Conservation (phyloP, 83 land plant genomes). For the Larix sibirica region DNA sequence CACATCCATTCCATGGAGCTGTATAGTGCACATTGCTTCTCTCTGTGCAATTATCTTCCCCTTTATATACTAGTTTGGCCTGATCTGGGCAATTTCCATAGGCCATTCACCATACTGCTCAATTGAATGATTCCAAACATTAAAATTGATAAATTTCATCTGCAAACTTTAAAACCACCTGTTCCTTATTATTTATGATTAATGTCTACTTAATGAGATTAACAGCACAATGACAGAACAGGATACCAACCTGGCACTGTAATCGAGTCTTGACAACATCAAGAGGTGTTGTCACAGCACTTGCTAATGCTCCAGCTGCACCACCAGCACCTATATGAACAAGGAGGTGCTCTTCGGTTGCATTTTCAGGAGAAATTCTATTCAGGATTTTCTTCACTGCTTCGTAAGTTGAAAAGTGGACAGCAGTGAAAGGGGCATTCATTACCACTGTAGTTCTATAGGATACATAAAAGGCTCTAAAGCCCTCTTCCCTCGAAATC, state of each 20-base stretch:
- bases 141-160: neutral
- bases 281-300: conserved; percentile 35
- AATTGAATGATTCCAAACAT: neutral
- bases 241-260: conserved; percentile 24
- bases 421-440: conserved; percentile 80
- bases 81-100: neutral
- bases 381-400: conserved; percentile 54
- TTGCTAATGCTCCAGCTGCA: conserved; percentile 39
- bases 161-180: neutral
- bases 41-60: neutral
- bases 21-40: no score
- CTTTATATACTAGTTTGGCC: neutral
- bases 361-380: conserved; percentile 27
- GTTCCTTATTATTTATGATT: neutral
- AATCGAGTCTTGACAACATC: conserved; percentile 43
- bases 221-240: neutral
- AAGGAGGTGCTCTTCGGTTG: conserved; percentile 47
- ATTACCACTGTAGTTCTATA: conserved; percentile 73
- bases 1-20: no score
- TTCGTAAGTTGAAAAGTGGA: conserved; percentile 80
- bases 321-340: conserved; percentile 67
- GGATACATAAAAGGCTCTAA: conserved; percentile 66
- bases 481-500: conserved; percentile 59
- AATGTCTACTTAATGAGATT: neutral
- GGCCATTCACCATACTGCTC: neutral